Evolutionary conservation across 1,284 basidiomycete genomes (phyloP).

Genomic region (Schizophyllum amplum): DNA sequence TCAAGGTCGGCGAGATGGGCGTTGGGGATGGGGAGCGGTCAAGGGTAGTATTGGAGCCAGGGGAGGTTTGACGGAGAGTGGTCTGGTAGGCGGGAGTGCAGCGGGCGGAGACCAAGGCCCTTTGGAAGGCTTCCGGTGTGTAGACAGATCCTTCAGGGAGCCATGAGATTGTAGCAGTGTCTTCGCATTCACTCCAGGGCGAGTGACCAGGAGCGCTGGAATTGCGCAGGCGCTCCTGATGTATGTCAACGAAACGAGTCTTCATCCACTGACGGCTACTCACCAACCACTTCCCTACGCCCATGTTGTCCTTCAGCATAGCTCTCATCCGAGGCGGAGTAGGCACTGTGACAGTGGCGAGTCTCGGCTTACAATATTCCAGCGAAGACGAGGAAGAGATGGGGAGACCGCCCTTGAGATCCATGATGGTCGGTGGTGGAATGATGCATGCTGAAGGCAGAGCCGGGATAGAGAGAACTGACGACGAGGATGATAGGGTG

Average conservation of each 20-base stretch:
- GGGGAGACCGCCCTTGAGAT: slow-evolving; percentile 11
- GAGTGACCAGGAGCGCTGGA: slow-evolving; percentile 30
- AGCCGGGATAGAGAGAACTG: slow-evolving; percentile 13
- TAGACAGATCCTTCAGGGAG: slow-evolving; percentile 45
- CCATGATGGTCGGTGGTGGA: slow-evolving; percentile 12
- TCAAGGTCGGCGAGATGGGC: slow-evolving; percentile 1
- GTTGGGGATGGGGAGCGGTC: slow-evolving; percentile 12
- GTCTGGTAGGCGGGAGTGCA: neutral
- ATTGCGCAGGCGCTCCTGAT: slow-evolving; percentile 17
- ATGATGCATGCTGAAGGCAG: slow-evolving; percentile 14
- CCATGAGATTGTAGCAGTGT: slow-evolving; percentile 28
- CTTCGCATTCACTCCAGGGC: slow-evolving; percentile 34
- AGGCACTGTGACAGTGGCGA: slow-evolving; percentile 32
- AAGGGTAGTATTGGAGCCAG: slow-evolving; percentile 9
- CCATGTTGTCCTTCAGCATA: slow-evolving; percentile 41
- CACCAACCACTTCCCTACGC: slow-evolving; percentile 46
- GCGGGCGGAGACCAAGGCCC: slow-evolving; percentile 7
- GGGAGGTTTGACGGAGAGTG: slow-evolving; percentile 15
- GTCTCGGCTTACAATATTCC: neutral
- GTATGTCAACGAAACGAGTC: slow-evolving; percentile 2
- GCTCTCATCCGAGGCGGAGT: slow-evolving; percentile 43
- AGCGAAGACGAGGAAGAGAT: slow-evolving; percentile 4
- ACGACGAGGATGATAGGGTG: slow-evolving; percentile 14
- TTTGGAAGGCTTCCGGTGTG: slow-evolving; percentile 29
- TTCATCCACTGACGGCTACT: slow-evolving; percentile 16